Evolutionary conservation across 495 filamentous ascomycete species (phyloP), one percentile per base, ranked within the genome.

Genomic region (Aspergillus saccharolyticus): DNA sequence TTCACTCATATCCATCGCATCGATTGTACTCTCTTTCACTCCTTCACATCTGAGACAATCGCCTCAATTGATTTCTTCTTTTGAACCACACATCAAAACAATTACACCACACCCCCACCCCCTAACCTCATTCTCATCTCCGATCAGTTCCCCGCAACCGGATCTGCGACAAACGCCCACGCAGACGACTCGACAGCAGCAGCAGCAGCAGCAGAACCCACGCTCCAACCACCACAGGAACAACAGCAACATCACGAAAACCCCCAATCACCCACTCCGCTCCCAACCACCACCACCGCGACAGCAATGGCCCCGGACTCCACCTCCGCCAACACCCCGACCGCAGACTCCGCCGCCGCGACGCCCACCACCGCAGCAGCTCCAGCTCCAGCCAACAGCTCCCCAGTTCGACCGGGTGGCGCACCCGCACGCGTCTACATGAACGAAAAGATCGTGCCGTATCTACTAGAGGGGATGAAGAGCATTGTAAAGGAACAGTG

Each of bases 391-490:
- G 25, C 25, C 25, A 39, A 39, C 33, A 12, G 33, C 33, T 76
- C 75, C 51, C 71, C 71, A 19, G 57, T 71, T 6, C 73, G 74
- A 6, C 73, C 78, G 70, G 90, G 96, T 63, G 94, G 94, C 43
- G 90, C 89, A 1, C 90, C 92, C 4, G 88, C 90, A 3, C 81
- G 94, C 30, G 84, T 89, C 57, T 98, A 96, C 72, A 74, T 98
- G 69, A 97, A 97, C 63, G 78, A 85, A 66, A 91, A 91, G 66
- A 83, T 98, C 54, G 93, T 91, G 16, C 87, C 86, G 8, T 82
- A 86, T 53, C 66, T 98, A 59, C 69, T 98, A 33, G 92, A 97
- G 63, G 94, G 89, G 7, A 92, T 98, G 91, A 97, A 96, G 79
- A 74, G 81, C 61, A 61, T 98, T 39, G 89, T 89, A 3, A 84